phyloP scores from a whole-genome alignment of 371 early-diverging fungal species.

The Choanephora cucurbitarum region DNA sequence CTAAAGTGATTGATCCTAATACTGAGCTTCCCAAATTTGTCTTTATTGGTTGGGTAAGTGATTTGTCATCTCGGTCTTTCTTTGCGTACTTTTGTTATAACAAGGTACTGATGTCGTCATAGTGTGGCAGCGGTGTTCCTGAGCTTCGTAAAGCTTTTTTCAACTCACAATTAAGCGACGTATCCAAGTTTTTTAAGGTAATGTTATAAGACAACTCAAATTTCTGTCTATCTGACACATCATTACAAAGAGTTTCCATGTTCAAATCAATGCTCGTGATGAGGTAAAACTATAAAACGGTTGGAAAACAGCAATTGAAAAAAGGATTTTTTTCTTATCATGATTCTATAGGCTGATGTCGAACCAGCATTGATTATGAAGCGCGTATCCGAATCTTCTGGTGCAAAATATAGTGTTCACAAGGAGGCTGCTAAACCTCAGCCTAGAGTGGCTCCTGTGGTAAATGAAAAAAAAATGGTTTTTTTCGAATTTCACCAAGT shows the following conservation, averaged over 20 bases:
- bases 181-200: constrained; percentile 77
- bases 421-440: constrained; percentile 53
- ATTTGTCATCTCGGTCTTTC: background rate
- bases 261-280: constrained; percentile 88
- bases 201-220: constrained; percentile 1
- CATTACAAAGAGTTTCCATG: constrained; percentile 71
- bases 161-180: constrained; percentile 81
- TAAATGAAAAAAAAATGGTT: constrained; percentile 26
- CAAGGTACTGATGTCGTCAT: background rate
- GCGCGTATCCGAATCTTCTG: constrained; percentile 80
- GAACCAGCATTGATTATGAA: constrained; percentile 83
- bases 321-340: background rate
- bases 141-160: constrained; percentile 89
- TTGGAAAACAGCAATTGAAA: background rate
- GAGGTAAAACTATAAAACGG: constrained; percentile 41
- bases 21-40: constrained; percentile 87
- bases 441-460: constrained; percentile 51
- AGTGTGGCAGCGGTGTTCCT: constrained; percentile 95
- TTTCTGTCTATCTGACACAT: background rate
- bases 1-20: constrained; percentile 83
- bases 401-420: constrained; percentile 89
- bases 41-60: constrained; percentile 86
- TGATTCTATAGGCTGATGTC: constrained; percentile 69
- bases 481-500: no score
- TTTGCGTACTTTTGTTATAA: constrained; percentile 4